Evolutionary conservation across 371 early-diverging fungal genomes (phyloP).

Genomic region (Gilbertella persicaria): DNA sequence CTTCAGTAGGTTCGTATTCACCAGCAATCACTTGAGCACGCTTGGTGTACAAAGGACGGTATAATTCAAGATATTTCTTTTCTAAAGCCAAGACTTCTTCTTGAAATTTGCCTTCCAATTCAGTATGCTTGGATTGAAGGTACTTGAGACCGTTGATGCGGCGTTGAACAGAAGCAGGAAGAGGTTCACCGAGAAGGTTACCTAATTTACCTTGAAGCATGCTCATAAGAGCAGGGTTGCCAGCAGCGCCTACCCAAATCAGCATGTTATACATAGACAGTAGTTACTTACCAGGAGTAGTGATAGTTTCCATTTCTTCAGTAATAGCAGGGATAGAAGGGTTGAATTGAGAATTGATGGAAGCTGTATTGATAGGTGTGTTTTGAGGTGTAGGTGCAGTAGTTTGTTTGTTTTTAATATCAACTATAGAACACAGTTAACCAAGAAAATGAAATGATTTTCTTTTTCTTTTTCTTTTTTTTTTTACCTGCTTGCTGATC

Average conservation of each 20-base stretch:
- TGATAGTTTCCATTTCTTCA: conserved; percentile 54
- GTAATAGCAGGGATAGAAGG: conserved; percentile 48
- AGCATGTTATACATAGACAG: neutral
- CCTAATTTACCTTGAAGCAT: conserved; percentile 75
- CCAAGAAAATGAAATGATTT: neutral
- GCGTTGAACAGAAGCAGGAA: conserved; percentile 75
- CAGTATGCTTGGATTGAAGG: conserved; percentile 80
- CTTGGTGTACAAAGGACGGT: conserved; percentile 87
- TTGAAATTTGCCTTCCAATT: conserved; percentile 82
- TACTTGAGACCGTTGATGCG: conserved; percentile 84
- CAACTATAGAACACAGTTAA: conserved; percentile 21
- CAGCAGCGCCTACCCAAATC: conserved; percentile 25
- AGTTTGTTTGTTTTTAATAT: conserved; percentile 46
- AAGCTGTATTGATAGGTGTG: conserved; percentile 70
- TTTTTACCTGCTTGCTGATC: neutral
- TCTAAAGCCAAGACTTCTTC: conserved; percentile 90
- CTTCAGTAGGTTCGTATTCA: conserved; percentile 82
- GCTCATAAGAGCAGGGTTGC: conserved; percentile 54
- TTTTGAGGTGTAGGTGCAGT: conserved; percentile 77
- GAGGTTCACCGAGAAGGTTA: conserved; percentile 75
- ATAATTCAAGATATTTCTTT: conserved; percentile 85
- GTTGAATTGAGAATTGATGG: conserved; percentile 55
- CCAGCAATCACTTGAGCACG: conserved; percentile 80
- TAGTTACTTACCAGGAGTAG: conserved; percentile 15
- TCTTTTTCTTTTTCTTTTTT: no score